Percentiles rank a stretch among this genome's conserved stretches.
Evolutionary conservation across 2,329 filamentous ascomycete species (phyloP).

Genomic region (Drechslerella stenobrocha): DNA sequence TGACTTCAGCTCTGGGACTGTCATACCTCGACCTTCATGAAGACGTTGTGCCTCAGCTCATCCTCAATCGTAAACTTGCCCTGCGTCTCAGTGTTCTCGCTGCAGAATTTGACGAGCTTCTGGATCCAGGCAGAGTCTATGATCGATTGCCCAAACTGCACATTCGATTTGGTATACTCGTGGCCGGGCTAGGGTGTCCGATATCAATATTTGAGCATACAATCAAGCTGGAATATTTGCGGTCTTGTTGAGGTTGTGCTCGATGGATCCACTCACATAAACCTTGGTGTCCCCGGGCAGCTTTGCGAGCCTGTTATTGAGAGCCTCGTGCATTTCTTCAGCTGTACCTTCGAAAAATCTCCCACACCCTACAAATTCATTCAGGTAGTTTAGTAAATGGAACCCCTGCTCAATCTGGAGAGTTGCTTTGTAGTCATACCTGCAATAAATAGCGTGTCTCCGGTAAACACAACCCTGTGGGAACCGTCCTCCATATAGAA

Average conservation of each 20-base stretch:
- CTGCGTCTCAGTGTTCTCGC: conserved; percentile 84
- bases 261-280: conserved; percentile 65
- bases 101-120: conserved; percentile 71
- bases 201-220: conserved; percentile 1
- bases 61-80: conserved; percentile 96
- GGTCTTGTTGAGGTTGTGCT: background rate
- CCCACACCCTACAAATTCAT: conserved; percentile 72
- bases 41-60: conserved; percentile 96
- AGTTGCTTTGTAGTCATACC: conserved; percentile 60
- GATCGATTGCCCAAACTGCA: conserved; percentile 80
- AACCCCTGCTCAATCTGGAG: background rate
- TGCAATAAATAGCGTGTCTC: conserved; percentile 93
- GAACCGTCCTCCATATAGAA: conserved; percentile 78
- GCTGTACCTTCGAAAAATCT: conserved; percentile 93
- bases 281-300: conserved; percentile 90
- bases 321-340: conserved; percentile 85
- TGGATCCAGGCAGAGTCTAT: conserved; percentile 74
- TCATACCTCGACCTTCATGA: conserved; percentile 82
- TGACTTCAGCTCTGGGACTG: background rate
- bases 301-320: conserved; percentile 79
- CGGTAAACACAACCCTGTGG: conserved; percentile 83
- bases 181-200: conserved; percentile 63
- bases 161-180: conserved; percentile 97
- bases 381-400: too few relatives aligned
- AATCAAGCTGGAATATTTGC: background rate